Base-by-base conservation (phyloP, 306 rosid species). In the Trifolium repens region DNA sequence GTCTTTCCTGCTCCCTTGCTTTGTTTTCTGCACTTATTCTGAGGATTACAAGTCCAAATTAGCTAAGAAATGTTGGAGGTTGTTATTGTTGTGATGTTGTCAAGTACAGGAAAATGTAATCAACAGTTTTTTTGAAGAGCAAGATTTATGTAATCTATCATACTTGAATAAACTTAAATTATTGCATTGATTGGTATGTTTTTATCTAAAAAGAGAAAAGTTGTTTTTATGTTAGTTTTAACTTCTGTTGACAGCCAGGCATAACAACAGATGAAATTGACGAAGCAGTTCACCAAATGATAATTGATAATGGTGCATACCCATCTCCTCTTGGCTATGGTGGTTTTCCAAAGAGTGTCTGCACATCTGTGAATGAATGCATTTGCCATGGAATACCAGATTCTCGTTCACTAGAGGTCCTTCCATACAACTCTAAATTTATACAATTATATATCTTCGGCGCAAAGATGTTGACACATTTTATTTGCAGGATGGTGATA, bases 351-450 rank as follows among this genome's bases (percentile, higher is more conserved):
- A 94, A 94, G 90, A 94, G 99, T 68, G 96, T 94, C 43, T 92
- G 99, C 88, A 94, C 99, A 49, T 94, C 99, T 59, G 90, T 94
- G 78, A 94, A 94, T 83, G 99, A 94, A 80, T 92, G 97, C 79
- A 92, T 92, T 55, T 92, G 96, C 89, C 99, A 92, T 76, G 96
- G 97, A 81, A 92, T 92, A 79, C 97, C 99, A 67, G 99, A 94
- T 89, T 90, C 93, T 37, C 84, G 91, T 60, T 78, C 67, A 8
- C 96, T 94, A 53, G 93, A 94, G 99, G 99, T 94, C 46, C 62
- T 60, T 77, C 62, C 19, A 3, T 27, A 19, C 43, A 54, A 79
- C 35, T 70, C 71, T 61, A n/a, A 61, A 3, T 43, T 85, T 66
- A 9, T 50, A 5, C 32, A 10, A 57, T 30, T 72, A 62, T 14